Evolutionary conservation across 148 eudicot genomes (phyloP).

Genomic region (Cornus suecica): DNA sequence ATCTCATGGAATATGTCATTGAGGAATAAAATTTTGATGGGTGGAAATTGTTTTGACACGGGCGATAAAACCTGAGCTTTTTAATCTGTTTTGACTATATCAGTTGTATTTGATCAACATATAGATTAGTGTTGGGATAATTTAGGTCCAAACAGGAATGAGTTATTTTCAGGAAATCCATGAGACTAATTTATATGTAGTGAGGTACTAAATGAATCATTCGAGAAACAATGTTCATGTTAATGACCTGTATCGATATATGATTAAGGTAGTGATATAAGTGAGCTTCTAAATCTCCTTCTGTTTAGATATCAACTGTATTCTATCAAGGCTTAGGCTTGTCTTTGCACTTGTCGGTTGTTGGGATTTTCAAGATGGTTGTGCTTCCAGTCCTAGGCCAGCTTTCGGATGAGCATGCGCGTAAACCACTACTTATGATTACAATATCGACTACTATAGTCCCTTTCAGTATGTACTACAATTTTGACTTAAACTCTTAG

Average conservation of each 20-base stretch:
- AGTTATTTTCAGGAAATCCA: no score
- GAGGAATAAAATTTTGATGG: not conserved
- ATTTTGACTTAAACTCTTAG: not conserved
- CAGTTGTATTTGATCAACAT: no score
- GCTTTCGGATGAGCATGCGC: constrained; percentile 88
- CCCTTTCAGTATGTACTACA: constrained; percentile 59
- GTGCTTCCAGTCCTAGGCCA: constrained; percentile 86
- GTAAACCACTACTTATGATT: constrained; percentile 79
- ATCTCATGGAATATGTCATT: no score
- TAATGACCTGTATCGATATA: no score
- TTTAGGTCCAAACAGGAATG: no score
- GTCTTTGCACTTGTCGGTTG: constrained; percentile 44
- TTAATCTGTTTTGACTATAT: not conserved
- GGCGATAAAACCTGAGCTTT: not conserved
- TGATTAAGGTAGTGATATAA: no score
- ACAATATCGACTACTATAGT: constrained; percentile 75
- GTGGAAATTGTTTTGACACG: not conserved
- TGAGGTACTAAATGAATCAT: no score
- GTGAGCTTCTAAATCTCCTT: not conserved
- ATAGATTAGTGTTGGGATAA: no score
- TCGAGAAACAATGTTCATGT: no score
- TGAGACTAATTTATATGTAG: no score
- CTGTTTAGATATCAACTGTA: not conserved
- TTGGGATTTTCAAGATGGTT: constrained; percentile 87
- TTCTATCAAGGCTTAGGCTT: constrained; percentile 6